Percentiles rank a stretch among this genome's conserved stretches.
These are phyloP conservation scores for Citrus australasica DNA, from an alignment of 345 rosid species.

Conservation along the genomic window DNA sequence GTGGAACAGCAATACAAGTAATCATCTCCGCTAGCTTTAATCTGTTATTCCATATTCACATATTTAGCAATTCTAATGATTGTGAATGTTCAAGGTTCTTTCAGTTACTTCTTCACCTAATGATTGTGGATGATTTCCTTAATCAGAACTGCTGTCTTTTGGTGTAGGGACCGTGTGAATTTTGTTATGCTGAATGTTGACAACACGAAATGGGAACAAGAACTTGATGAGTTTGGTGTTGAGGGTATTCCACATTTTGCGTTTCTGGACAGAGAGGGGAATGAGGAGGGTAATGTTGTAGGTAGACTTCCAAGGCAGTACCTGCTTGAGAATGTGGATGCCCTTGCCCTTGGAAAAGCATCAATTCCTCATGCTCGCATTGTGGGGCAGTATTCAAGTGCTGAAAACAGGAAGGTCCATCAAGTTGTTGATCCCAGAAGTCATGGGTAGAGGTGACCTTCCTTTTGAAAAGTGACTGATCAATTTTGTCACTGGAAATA, in stretches of 20 bases:
- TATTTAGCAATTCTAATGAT: background rate
- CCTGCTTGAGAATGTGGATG: slow-evolving; percentile 75
- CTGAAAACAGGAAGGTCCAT: slow-evolving; percentile 68
- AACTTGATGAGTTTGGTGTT: slow-evolving; percentile 94
- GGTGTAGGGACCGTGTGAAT: slow-evolving; percentile 78
- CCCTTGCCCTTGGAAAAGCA: slow-evolving; percentile 70
- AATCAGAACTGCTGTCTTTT: background rate
- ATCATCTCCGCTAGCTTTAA: background rate
- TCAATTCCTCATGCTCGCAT: slow-evolving; percentile 82
- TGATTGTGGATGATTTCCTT: background rate
- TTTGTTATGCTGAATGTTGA: slow-evolving; percentile 97
- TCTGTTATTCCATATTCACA: background rate
- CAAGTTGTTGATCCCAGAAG: slow-evolving; percentile 82
- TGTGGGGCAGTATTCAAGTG: slow-evolving; percentile 75
- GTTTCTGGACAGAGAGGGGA: slow-evolving; percentile 77
- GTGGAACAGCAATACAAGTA: slow-evolving; percentile 93
- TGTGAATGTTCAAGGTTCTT: background rate
- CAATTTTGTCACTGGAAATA: slow-evolving; percentile 1
- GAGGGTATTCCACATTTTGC: slow-evolving; percentile 96
- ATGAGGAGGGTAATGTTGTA: slow-evolving; percentile 90
- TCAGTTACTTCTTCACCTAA: background rate
- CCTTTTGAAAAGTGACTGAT: background rate
- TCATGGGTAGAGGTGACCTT: slow-evolving; percentile 54
- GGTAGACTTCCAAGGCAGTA: slow-evolving; percentile 86
- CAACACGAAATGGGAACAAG: slow-evolving; percentile 97